These are phyloP conservation scores for Saccharomycopsis amapae DNA, from an alignment of 805 yeast genomes.

Conservation along the genomic window DNA sequence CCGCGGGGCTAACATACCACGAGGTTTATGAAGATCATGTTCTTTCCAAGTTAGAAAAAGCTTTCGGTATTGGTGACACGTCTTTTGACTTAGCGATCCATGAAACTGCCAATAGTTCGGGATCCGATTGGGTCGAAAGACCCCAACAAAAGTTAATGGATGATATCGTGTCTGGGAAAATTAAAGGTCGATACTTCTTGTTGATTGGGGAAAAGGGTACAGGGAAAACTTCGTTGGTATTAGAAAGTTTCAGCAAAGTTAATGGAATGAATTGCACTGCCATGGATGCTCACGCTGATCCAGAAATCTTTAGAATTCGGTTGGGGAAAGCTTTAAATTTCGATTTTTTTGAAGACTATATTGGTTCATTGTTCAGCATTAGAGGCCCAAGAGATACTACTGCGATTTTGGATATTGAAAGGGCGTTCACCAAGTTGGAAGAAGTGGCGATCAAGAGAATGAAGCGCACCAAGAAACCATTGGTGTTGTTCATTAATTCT, in stretches of 20 bases:
- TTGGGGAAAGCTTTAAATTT: slow-evolving; percentile 70
- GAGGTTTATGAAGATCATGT: slow-evolving; percentile 52
- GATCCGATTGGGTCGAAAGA: slow-evolving; percentile 57
- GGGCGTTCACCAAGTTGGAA: slow-evolving; percentile 73
- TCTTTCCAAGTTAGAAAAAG: slow-evolving; percentile 52
- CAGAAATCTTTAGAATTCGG: slow-evolving; percentile 71
- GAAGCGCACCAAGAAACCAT: slow-evolving; percentile 40
- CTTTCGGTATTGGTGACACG: slow-evolving; percentile 63
- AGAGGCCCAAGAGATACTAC: slow-evolving; percentile 83
- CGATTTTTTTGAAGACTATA: slow-evolving; percentile 71
- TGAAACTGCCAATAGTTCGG: slow-evolving; percentile 32
- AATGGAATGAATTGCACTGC: slow-evolving; percentile 59
- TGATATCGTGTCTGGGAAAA: slow-evolving; percentile 56
- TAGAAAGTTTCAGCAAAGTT: slow-evolving; percentile 61
- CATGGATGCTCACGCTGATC: slow-evolving; percentile 79
- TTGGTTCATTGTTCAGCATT: slow-evolving; percentile 73
- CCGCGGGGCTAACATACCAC: slow-evolving; percentile 70
- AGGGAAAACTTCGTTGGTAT: slow-evolving; percentile 70
- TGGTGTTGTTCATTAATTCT: slow-evolving; percentile 64
- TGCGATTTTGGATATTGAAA: slow-evolving; percentile 71
- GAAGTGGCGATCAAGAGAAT: slow-evolving; percentile 54
- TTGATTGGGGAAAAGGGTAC: slow-evolving; percentile 83
- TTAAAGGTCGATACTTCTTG: slow-evolving; percentile 61
- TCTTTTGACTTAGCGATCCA: slow-evolving; percentile 55
- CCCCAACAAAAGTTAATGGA: slow-evolving; percentile 61